These are phyloP conservation scores for Calonectria multiphialidica DNA, from an alignment of 2,329 filamentous ascomycete species.

Conservation along the genomic window DNA sequence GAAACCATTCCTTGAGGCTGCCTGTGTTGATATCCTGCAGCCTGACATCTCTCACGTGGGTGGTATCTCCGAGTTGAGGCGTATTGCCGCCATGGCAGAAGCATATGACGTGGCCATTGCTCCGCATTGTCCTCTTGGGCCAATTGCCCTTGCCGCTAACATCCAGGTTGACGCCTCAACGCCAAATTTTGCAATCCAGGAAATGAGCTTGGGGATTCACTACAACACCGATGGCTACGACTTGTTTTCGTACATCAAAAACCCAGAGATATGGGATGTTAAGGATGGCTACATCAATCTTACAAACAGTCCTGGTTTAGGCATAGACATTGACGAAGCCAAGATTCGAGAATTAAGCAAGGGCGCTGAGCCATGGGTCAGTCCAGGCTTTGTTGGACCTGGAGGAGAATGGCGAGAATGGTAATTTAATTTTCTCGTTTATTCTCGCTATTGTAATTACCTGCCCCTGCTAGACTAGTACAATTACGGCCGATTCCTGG, in stretches of 20 bases:
- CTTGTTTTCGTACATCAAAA: conserved; percentile 74
- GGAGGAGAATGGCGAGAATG: conserved; percentile 28
- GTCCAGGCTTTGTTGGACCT: conserved; percentile 32
- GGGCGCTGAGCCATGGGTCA: conserved; percentile 71
- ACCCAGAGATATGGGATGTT: conserved; percentile 75
- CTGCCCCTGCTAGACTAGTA: background rate
- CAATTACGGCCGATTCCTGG: background rate
- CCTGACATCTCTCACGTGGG: conserved; percentile 80
- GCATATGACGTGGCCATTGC: conserved; percentile 80
- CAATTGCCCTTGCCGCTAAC: conserved; percentile 78
- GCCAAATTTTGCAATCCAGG: conserved; percentile 79
- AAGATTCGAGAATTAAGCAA: conserved; percentile 70
- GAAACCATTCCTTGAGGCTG: conserved; percentile 77
- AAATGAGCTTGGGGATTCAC: conserved; percentile 85
- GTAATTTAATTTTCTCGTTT: background rate
- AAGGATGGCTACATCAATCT: conserved; percentile 74
- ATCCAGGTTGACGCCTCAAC: conserved; percentile 73
- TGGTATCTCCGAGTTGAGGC: conserved; percentile 77
- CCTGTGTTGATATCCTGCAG: conserved; percentile 78
- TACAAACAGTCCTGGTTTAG: conserved; percentile 71
- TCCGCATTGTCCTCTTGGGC: conserved; percentile 80
- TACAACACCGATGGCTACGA: conserved; percentile 79
- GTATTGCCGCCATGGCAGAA: conserved; percentile 79
- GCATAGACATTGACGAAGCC: conserved; percentile 80
- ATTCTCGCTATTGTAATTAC: background rate